Base-by-base conservation (phyloP, 2,329 filamentous ascomycete species). In the Ascochyta lentis region DNA sequence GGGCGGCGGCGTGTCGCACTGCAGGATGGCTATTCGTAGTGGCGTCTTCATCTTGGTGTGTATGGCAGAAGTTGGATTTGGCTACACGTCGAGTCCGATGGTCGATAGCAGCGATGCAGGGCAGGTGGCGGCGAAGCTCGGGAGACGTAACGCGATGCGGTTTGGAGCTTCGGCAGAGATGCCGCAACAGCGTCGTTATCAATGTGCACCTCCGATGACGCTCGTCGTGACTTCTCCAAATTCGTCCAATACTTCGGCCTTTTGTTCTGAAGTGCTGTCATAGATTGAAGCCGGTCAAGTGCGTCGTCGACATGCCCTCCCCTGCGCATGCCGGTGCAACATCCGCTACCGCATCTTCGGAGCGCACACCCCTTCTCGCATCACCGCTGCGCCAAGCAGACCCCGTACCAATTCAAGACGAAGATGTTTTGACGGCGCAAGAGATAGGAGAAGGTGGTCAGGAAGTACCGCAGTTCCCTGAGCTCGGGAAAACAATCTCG, bases 1-100 rank as follows among this genome's bases (percentile, higher is more conserved):
- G 1, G 86, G 83, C 45, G 89, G 81, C 1, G 92, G 92, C 1
- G 85, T 90, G 77, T 96, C 94, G 80, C 90, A 89, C 81, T 96
- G 91, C 64, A 98, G 87, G 65, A 98, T 84, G 42, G 93, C 92
- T 76, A 97, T 89, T 52, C 90, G 89, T 64, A 94, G 78, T 27
- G 75, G 71, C 6, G 71, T 68, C 58, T 72, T 75, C 73, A 77
- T 76, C 16, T 24, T 54, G 48, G 13, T 41, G 27, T 43, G 41
- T 26, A 6, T 47, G 29, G 22, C n/a, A 31, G 24, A 16, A 31
- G n/a, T 41, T 16, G 16, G 33, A 27, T 22, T 27, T 9, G 19
- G 27, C 15, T 33, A 40, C 26, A 46, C 24, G 35, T 41, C 40
- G 58, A 43, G 22, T 51, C 49, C 53, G 35, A 33, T 40, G 39